phyloP scores from a whole-genome alignment of 2,329 filamentous ascomycete species.

The Aspergillus bombycis region DNA sequence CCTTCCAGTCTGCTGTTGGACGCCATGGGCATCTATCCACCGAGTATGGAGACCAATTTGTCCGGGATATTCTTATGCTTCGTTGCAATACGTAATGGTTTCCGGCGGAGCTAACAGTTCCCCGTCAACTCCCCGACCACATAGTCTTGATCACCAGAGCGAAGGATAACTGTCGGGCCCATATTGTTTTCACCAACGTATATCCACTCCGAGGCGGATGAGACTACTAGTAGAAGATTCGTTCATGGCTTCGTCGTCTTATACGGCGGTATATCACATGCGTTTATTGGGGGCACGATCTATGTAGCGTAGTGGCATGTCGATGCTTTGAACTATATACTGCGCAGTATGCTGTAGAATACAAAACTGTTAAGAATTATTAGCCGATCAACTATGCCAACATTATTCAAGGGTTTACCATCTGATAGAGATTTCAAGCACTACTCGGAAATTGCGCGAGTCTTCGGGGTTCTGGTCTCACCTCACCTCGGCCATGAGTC shows the following conservation, averaged over 20 bases:
- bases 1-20: neutral
- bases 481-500: neutral
- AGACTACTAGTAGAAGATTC: neutral
- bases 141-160: neutral
- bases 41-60: neutral
- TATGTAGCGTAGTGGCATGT: neutral
- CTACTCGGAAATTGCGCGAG: neutral
- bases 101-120: neutral
- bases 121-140: neutral
- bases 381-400: neutral
- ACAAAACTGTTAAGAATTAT: neutral
- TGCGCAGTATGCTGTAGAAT: neutral
- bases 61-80: neutral
- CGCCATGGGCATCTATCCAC: neutral
- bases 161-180: neutral
- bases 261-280: neutral
- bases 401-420: neutral
- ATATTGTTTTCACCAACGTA: neutral
- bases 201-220: neutral
- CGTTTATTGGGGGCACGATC: neutral
- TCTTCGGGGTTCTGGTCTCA: neutral
- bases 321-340: neutral
- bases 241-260: neutral
- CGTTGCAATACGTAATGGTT: neutral
- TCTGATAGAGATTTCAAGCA: neutral